Conservation (phyloP, 345 rosid genomes). For the Arabis alpina region DNA sequence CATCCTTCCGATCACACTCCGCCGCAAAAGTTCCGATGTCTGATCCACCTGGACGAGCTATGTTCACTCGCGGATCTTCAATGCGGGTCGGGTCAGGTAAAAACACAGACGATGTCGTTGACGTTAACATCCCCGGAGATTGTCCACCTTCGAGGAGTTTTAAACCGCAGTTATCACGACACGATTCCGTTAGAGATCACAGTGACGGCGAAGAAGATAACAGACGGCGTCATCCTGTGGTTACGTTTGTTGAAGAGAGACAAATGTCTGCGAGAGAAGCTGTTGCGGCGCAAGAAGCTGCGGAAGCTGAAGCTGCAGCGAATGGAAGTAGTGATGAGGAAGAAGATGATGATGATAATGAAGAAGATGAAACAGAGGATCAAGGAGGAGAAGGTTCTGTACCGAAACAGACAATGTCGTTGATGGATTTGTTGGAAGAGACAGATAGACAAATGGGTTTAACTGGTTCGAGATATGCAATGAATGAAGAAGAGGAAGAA, state of each 20-base stretch:
- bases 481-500: slow-evolving; percentile 49
- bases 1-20: slow-evolving; percentile 41
- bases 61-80: slow-evolving; percentile 58
- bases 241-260: slow-evolving; percentile 65
- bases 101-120: slow-evolving; percentile 41
- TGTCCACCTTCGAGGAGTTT: slow-evolving; percentile 46
- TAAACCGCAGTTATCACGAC: slow-evolving; percentile 58
- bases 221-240: slow-evolving; percentile 48
- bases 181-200: slow-evolving; percentile 53
- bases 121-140: slow-evolving; percentile 38
- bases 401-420: slow-evolving; percentile 66
- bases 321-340: slow-evolving; percentile 46
- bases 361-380: slow-evolving; percentile 37
- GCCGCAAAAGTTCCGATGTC: slow-evolving; percentile 36
- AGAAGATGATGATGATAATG: slow-evolving; percentile 1
- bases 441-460: slow-evolving; percentile 72
- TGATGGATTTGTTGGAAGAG: slow-evolving; percentile 89
- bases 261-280: slow-evolving; percentile 85
- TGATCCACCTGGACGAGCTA: slow-evolving; percentile 48
- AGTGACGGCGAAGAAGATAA: slow-evolving; percentile 39
- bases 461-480: slow-evolving; percentile 58
- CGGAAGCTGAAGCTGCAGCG: slow-evolving; percentile 56
- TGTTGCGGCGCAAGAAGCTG: slow-evolving; percentile 71
- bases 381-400: slow-evolving; percentile 30
- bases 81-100: slow-evolving; percentile 48